Base-by-base conservation (phyloP, 768 basidiomycete species). In the Termitomyces sp. region DNA sequence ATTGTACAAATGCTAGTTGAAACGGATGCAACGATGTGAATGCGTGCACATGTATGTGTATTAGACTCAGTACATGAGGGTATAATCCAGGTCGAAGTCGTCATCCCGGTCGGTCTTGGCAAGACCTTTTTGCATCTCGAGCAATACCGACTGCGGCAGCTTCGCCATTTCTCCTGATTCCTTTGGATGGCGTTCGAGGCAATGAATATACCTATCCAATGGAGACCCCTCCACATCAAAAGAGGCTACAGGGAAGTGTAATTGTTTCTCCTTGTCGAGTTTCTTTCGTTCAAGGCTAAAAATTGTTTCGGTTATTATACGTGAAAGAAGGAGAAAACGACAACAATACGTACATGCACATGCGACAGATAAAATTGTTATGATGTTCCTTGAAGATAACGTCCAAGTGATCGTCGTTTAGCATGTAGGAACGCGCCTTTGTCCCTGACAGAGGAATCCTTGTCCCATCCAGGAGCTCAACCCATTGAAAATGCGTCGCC, bases 81-180 rank as follows among this genome's bases (percentile, higher is more conserved):
- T 51, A 36, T 33, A 46, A 16, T 47, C 34, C 14, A 49, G 13
- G 2, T 48, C n/a, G 5, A 57, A 57, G 34, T 57, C 56, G 10
- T 57, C 56, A 20, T 57, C 56, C 5, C 49, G 42, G 0, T 57
- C 49, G 8, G 56, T 57, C 34, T 24, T 53, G 1, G 57, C 57
- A 9, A 58, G 37, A 10, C 57, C 57, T 30, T 52, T 32, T 12
- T 22, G 32, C 57, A 58, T 53, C 34, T 52, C 26, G 5, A 36
- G 26, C 36, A 53, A 18, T 13, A 33, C 32, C 13, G 50, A 46
- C 18, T 10, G 43, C 24, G 57, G 43, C 10, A 58, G 22, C 20
- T 45, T 46, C 14, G 45, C 50, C n/a, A 58, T 44, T 13, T 58
- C 57, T 5, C 30, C 43, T 0, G 44, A 32, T 39, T 53, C 50